A percentile compares a stretch with the other conserved stretches of the same genome.
These are phyloP conservation scores for Fusarium fracticaudum DNA, from an alignment of 2,329 filamentous ascomycete species.

Conservation along the genomic window DNA sequence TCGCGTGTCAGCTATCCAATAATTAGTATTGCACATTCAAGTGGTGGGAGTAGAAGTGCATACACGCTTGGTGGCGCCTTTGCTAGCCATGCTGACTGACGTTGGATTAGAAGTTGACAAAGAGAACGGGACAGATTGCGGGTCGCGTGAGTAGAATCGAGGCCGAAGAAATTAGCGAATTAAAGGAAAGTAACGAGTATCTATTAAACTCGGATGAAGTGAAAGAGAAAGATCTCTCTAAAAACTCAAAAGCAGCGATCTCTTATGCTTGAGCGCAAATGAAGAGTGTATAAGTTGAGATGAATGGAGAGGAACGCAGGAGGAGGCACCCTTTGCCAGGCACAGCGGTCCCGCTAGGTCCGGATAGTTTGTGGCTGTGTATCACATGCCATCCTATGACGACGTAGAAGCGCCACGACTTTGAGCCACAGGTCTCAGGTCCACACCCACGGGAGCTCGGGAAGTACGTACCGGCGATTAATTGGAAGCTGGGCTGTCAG, in stretches of 20 bases:
- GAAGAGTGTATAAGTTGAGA: conserved; percentile 24
- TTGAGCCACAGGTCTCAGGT: conserved; percentile 15
- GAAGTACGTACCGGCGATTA: conserved; percentile 24
- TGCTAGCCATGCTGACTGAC: conserved; percentile 68
- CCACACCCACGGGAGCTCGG: conserved; percentile 2
- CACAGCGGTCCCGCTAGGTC: conserved; percentile 22
- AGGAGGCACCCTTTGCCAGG: conserved; percentile 13
- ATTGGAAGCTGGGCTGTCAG: conserved; percentile 31
- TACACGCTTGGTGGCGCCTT: conserved; percentile 77
- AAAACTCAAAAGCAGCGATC: conserved; percentile 11
- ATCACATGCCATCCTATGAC: conserved; percentile 35
- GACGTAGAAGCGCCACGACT: not conserved
- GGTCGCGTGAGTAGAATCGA: conserved; percentile 34
- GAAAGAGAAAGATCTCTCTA: not conserved
- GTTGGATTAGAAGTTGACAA: conserved; percentile 7
- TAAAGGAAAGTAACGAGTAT: conserved; percentile 7
- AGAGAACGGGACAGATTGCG: conserved; percentile 40
- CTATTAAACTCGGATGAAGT: not conserved
- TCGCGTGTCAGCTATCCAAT: conserved; percentile 65
- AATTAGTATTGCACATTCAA: conserved; percentile 34
- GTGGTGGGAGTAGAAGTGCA: conserved; percentile 40
- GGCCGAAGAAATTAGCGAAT: not conserved
- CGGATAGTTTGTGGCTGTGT: conserved; percentile 30
- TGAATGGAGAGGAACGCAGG: conserved; percentile 30
- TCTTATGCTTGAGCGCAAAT: conserved; percentile 4